Evolutionary conservation across 2,329 filamentous ascomycete genomes (phyloP), one percentile per base, ranked within the genome.

Genomic region (Trichophaea hybrida): DNA sequence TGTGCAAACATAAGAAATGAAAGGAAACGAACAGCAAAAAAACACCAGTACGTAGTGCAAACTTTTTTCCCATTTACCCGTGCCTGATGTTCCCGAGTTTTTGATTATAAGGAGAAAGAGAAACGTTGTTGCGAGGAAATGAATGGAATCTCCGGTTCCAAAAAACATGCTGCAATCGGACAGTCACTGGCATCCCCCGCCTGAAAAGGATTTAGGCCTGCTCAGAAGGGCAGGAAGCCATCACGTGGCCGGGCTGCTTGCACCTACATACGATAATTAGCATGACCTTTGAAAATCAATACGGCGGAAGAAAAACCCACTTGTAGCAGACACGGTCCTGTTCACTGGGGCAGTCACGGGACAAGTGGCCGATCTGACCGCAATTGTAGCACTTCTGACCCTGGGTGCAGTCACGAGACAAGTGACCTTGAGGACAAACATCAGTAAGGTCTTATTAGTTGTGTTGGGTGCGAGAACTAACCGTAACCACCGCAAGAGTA

Each of bases 351-450:
- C 93, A 98, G 75, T 98, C 93, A 67, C 91, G 86, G 67, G 87
- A 94, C 74, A 96, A 83, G 76, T 97, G 91, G 64, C 93, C 91
- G 69, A 91, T 86, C 78, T 96, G 89, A 69, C 82, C 82, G 69
- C 93, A 97, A 83, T 96, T 96, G 84, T 97, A 98, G 85, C 93
- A 98, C 80, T 97, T 97, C 80, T 94, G 91, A 71, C 93, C 93
- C 75, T 97, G 94, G 70, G 91, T 94, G 77, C 93, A 98, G 76
- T 97, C 93, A 79, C 90, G 86, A 72, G 87, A 90, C 86, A 95
- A 91, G 79, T 98, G 93, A 71, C 67, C 67, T 68, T 33, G 4
- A 37, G 49, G n/a, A 2, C 32, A 40, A 17, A 13, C 31, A 60
- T 38, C 15, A 37, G 24, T 34, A 31, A 58, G 44, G 24, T n/a